Evolutionary conservation across 2,329 filamentous ascomycete genomes (phyloP).

Genomic region (Trichophyton simii): DNA sequence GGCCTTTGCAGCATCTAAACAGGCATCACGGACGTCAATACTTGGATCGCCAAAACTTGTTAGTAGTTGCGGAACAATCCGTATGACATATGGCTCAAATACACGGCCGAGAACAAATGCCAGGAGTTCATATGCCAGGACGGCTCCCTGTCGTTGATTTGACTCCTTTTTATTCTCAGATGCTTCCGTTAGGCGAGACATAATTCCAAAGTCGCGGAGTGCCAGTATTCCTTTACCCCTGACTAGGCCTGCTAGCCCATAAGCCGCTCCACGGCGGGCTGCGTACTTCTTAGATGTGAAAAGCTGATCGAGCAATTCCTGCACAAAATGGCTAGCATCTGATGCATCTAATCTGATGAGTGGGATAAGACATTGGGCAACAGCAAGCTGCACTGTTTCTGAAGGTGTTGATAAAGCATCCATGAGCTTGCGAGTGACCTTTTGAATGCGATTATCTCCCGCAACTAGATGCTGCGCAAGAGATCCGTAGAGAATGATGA

Average conservation of each 20-base stretch:
- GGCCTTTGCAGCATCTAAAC: slow-evolving; percentile 82
- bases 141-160: slow-evolving; percentile 75
- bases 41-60: slow-evolving; percentile 80
- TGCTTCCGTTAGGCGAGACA: slow-evolving; percentile 66
- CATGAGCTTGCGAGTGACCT: slow-evolving; percentile 75
- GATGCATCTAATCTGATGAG: slow-evolving; percentile 71
- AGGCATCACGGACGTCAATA: slow-evolving; percentile 81
- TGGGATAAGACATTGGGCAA: slow-evolving; percentile 84
- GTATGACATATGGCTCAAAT: slow-evolving; percentile 94
- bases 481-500: slow-evolving; percentile 94
- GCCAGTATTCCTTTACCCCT: slow-evolving; percentile 74
- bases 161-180: slow-evolving; percentile 92
- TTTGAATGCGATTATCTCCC: slow-evolving; percentile 77
- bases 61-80: slow-evolving; percentile 83
- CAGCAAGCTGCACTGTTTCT: slow-evolving; percentile 91
- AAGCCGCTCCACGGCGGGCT: slow-evolving; percentile 82
- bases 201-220: slow-evolving; percentile 72
- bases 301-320: slow-evolving; percentile 69
- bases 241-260: slow-evolving; percentile 82
- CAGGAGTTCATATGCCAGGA: slow-evolving; percentile 82
- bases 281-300: slow-evolving; percentile 83
- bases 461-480: slow-evolving; percentile 72
- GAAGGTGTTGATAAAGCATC: slow-evolving; percentile 86
- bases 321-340: slow-evolving; percentile 66
- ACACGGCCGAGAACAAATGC: slow-evolving; percentile 73